These are phyloP conservation scores for Torulaspora quercuum DNA, from an alignment of 805 yeast genomes.

Conservation along the genomic window DNA sequence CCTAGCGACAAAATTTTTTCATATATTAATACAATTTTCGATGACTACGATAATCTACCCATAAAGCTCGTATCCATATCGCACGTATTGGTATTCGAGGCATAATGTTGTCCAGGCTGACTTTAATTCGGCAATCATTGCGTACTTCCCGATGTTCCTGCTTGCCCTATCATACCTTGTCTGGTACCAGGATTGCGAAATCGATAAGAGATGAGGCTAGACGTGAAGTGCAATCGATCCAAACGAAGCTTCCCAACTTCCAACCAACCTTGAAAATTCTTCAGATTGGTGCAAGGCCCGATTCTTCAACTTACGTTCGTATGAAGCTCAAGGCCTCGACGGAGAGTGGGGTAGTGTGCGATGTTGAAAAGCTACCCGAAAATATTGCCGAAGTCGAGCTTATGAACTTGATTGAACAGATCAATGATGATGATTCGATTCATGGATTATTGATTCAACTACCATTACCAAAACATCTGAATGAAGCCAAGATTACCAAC, in stretches of 20 bases:
- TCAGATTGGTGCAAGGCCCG: constrained; percentile 76
- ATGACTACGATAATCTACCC: too few species aligned
- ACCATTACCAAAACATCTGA: constrained; percentile 69
- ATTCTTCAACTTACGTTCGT: constrained; percentile 75
- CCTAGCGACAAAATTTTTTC: too few species aligned
- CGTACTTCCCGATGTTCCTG: constrained; percentile 8
- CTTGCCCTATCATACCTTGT: constrained; percentile 36
- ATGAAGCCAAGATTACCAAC: constrained; percentile 64
- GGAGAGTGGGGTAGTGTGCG: constrained; percentile 63
- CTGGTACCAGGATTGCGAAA: constrained; percentile 49
- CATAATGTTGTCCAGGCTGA: constrained; percentile 14
- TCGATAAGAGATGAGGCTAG: constrained; percentile 44
- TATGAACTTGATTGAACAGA: constrained; percentile 48
- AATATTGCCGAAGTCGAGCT: constrained; percentile 54
- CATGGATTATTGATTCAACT: constrained; percentile 75
- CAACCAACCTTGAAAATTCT: constrained; percentile 64
- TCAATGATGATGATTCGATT: constrained; percentile 57
- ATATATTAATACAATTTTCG: too few species aligned
- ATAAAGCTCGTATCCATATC: too few species aligned
- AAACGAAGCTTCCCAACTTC: constrained; percentile 47
- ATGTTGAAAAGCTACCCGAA: constrained; percentile 57
- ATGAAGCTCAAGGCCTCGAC: constrained; percentile 77
- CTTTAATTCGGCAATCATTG: constrained; percentile 8
- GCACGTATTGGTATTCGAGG: too few species aligned
- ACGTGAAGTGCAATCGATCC: constrained; percentile 35